Base-by-base conservation (phyloP, 2,329 filamentous ascomycete genomes). In the Ophiosphaerella herpotricha region DNA sequence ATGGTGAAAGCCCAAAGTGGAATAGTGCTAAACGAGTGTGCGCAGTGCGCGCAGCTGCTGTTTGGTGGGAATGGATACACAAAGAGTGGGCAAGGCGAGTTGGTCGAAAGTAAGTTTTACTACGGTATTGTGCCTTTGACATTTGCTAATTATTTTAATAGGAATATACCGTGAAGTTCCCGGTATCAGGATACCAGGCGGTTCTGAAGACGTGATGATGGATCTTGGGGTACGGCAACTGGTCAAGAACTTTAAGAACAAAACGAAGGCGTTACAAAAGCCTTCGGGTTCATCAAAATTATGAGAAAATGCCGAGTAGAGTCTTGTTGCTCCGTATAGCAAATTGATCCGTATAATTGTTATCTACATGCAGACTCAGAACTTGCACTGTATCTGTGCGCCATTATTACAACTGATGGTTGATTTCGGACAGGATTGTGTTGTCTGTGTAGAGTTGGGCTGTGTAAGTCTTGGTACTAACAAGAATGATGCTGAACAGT, bases 31-130 rank as follows among this genome's bases (percentile, higher is more conserved):
- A 86, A 88, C 55, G 85, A 89, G 67, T 89, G 86, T 65, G 86
- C 87, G 3, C 82, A 86, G 60, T 84, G 81, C 46, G 86, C 88
- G 1, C 81, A 89, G 39, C 70, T 91, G 47, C 71, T 91, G 21
- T 90, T 91, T 68, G 88, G 88, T 3, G 88, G 89, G 2, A 89
- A 87, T 65, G 88, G 88, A 0, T 89, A 84, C 60, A 90, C 88
- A 0, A 81, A 80, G 54, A 81, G 79, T 11, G 88, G 89, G 0
- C 84, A 87, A 69, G 89, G 89, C 16, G 87, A 89, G 71, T 74
- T 89, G 55, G 80, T 84, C 29, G 87, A 91, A 70, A 82, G 86
- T 83, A 76, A 79, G 82, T 83, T 38, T 29, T 31, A 1, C 5
- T 33, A n/a, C 9, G 7, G 12, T n/a, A 2, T 6, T 13, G 8